A percentile compares a stretch with the other conserved stretches of the same genome.
Evolutionary conservation across 148 eudicot species (phyloP).

Genomic region (Fagopyrum homotropicum): DNA sequence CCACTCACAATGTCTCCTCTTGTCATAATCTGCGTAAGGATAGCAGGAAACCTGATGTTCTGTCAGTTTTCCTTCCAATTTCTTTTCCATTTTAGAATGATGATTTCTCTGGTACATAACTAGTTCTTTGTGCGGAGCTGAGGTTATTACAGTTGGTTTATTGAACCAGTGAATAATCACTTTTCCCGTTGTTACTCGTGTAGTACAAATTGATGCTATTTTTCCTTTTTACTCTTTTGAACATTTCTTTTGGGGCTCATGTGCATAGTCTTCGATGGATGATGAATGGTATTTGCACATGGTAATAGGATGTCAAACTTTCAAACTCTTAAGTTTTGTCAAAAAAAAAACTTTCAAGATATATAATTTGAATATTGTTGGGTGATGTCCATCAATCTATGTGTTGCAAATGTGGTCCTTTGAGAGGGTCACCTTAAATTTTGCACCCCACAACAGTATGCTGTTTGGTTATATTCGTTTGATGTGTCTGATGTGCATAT

Average conservation of each 20-base stretch:
- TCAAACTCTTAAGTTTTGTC: neutral
- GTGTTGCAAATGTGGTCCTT: neutral
- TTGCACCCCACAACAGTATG: neutral
- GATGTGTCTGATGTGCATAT: constrained; percentile 2
- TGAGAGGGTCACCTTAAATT: neutral
- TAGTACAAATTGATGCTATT: neutral
- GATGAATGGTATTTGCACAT: neutral
- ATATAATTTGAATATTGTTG: neutral
- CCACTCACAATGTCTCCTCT: neutral
- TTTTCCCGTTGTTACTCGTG: neutral
- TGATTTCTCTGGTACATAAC: neutral
- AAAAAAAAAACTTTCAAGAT: neutral
- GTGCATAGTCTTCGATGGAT: neutral
- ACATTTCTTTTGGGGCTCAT: neutral
- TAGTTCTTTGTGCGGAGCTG: neutral
- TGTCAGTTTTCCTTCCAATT: neutral
- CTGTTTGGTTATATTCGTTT: constrained; percentile 1
- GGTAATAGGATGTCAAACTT: neutral
- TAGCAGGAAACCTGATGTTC: neutral
- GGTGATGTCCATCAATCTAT: neutral
- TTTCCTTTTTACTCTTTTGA: neutral
- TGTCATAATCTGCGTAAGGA: neutral
- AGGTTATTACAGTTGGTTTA: neutral
- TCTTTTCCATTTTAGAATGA: neutral
- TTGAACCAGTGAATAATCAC: neutral